Evolutionary conservation across 176 grass and related monocot genomes (phyloP), one percentile per base, ranked within the genome.

Genomic region (Puya raimondii): DNA sequence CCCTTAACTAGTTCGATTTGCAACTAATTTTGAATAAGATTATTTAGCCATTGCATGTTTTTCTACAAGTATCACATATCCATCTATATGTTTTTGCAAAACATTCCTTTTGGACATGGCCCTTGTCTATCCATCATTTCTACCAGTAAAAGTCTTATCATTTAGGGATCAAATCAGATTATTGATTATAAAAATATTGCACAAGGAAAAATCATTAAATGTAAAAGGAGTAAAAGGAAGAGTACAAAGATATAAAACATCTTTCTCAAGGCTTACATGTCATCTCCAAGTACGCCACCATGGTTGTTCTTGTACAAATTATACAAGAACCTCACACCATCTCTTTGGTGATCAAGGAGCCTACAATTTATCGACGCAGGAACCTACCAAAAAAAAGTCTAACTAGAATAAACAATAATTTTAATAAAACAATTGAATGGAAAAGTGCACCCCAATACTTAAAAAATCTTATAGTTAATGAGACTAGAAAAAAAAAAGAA

Each of bases 221-320:
- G 11, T 53, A 78, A 18, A 70, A 70, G 77, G 42, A 11, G 9
- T 65, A 64, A 42, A 5, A 58, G n/a, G 4, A 12, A 69, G 49
- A 42, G 33, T 48, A 70, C 20, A 22, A 66, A 14, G 53, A 27
- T 68, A 27, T 26, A 79, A 22, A 79, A 63, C 12, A 72, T 78
- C 23, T 49, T 49, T 50, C 23, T 48, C 15, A 72, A 77, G 21
- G 50, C 83, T 89, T 83, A 96, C 92, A 96, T 96, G 79, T 92
- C 86, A 89, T 96, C 92, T 79, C 92, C 92, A 79, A 96, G 83
- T 74, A 96, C 70, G 68, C 92, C 92, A 21, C 92, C 92, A 87
- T 89, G 92, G 77, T 92, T 92, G 51, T 86, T 86, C 77, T 74
- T 89, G 72, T 92, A 96, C 68, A 96, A 74, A 85, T 76, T 85